Evolutionary conservation across 371 early-diverging fungal species (phyloP).

Genomic region (Syncephalis plumigaleata): DNA sequence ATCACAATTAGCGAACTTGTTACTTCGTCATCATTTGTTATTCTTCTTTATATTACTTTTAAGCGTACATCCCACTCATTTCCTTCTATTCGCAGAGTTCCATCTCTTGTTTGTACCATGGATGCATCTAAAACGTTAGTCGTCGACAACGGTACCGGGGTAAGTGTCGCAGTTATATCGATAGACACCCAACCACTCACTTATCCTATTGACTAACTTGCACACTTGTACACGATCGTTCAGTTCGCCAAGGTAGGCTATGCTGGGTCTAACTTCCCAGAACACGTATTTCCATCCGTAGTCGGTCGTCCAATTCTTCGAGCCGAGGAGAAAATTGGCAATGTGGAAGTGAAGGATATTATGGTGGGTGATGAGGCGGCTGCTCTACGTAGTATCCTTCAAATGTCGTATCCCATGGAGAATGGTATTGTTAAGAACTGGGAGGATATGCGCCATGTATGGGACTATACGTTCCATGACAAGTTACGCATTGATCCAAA

Average conservation of each 20-base stretch:
- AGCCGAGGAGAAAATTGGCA: conserved; percentile 75
- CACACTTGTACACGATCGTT: not conserved
- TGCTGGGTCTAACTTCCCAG: conserved; percentile 92
- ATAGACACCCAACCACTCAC: not conserved
- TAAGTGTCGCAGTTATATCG: conserved; percentile 37
- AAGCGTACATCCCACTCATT: no score
- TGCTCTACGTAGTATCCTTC: conserved; percentile 63
- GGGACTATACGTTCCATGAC: conserved; percentile 93
- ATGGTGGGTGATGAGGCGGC: conserved; percentile 97
- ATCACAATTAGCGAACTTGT: no score
- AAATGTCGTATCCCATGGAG: conserved; percentile 96
- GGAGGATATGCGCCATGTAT: conserved; percentile 95
- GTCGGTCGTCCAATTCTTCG: conserved; percentile 94
- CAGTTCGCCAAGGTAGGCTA: conserved; percentile 94
- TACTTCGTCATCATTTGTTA: no score
- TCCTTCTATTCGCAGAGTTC: no score
- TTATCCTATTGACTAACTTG: conserved; percentile 1
- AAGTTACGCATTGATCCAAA: conserved; percentile 72
- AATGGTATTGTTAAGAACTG: conserved; percentile 96
- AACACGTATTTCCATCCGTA: conserved; percentile 87
- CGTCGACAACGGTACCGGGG: conserved; percentile 92
- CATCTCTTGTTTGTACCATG: not conserved
- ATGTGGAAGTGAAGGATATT: conserved; percentile 72
- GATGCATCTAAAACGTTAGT: conserved; percentile 49
- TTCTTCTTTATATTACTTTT: no score